Base-by-base conservation (phyloP, 129 eudicot species). In the Tanacetum coccineum region DNA sequence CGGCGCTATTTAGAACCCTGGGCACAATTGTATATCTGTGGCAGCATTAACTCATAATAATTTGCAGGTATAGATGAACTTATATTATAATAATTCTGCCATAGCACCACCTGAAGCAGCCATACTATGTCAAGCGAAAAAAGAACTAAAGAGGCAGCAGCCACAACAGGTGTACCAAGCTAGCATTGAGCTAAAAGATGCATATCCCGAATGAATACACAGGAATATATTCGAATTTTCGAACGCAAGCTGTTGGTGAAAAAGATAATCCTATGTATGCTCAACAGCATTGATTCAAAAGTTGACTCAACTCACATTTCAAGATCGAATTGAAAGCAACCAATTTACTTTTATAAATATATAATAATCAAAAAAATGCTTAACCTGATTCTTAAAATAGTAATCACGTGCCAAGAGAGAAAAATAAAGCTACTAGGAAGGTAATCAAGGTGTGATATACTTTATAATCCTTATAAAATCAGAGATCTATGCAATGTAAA, bases 401-500 rank as follows among this genome's bases (percentile, higher is more conserved):
- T 71, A 22, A 25, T 20, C 59, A 48, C 8, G 47, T 32, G 50
- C 39, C 62, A 39, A 6, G 9, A 36, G 19, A 55, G n/a, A 25
- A 66, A 65, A 56, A 18, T 6, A 30, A 51, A 6, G 39, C 9
- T 18, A 50, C 40, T 17, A 11, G 61, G 45, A 59, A 66, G 67
- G 32, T 62, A 50, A 66, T 36, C 67, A 36, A 75, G 68, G 42
- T 59, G 74, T 66, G 32, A 20, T 30, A 67, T 68, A 22, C 55
- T 32, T 50, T 36, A 6, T 36, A 28, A 47, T 6, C 28, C 51
- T 56, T 42, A 73, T 69, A 26, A 70, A 12, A 25, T 70, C 55
- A 40, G 54, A 9, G 42, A 59, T 32, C 36, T 30, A 15, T 30
- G 40, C 8, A 59, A 17, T 45, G 12, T 62, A 13, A 32, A 40